Evolutionary conservation across 768 basidiomycete species (phyloP).

Genomic region (Serendipita sp.): DNA sequence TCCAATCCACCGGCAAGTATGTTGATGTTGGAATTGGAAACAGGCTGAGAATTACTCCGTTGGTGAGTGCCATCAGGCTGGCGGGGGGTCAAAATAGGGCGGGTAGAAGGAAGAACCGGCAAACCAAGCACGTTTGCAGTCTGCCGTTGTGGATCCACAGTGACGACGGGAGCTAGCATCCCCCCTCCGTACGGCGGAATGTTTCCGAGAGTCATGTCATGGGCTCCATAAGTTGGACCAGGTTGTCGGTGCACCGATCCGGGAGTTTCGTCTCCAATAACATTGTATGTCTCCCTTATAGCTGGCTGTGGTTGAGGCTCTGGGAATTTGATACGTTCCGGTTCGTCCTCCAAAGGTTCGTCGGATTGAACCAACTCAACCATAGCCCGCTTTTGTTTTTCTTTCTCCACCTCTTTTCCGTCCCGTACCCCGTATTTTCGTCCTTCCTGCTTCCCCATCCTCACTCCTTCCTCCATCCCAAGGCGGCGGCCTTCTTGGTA

Average conservation of each 20-base stretch:
- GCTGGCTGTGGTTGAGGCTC: neutral
- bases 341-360: neutral
- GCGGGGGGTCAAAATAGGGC: neutral
- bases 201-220: neutral
- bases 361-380: neutral
- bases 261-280: neutral
- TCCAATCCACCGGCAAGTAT: neutral
- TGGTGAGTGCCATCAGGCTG: neutral
- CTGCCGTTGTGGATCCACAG: conserved; percentile 1
- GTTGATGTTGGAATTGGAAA: neutral
- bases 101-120: neutral
- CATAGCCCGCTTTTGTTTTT: neutral
- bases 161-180: neutral
- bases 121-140: neutral
- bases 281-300: neutral
- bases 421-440: neutral
- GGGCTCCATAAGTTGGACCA: neutral
- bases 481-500: neutral
- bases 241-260: neutral
- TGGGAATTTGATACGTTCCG: neutral
- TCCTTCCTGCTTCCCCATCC: neutral
- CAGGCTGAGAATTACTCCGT: no score
- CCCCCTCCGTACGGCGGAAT: neutral
- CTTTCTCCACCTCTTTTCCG: neutral
- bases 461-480: conserved; percentile 1